Evolutionary conservation across 2,329 filamentous ascomycete genomes (phyloP).

Genomic region (Aureobasidium namibiae): DNA sequence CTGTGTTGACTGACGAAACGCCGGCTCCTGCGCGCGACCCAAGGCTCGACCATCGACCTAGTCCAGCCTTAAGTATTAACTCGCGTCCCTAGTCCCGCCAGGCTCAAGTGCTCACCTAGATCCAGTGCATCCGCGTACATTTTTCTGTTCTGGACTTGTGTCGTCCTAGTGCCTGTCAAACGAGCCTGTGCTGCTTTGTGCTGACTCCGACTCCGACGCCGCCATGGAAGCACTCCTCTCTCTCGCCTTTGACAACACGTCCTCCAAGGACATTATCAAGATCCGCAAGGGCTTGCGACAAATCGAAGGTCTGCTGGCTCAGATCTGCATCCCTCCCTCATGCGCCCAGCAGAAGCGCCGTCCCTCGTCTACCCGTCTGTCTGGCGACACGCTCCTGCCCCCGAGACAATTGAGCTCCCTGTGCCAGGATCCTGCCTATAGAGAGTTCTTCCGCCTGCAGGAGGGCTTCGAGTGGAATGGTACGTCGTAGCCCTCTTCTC

Average conservation of each 20-base stretch:
- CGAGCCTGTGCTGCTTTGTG: slow-evolving; percentile 3
- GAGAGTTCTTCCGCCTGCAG: slow-evolving; percentile 93
- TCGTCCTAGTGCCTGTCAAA: background rate
- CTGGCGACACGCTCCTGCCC: slow-evolving; percentile 15
- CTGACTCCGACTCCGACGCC: background rate
- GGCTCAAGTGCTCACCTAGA: no score
- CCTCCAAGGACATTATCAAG: slow-evolving; percentile 81
- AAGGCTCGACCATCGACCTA: background rate
- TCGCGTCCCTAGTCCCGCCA: no score
- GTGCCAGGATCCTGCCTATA: slow-evolving; percentile 75
- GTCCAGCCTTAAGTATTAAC: no score
- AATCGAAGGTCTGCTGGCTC: slow-evolving; percentile 86
- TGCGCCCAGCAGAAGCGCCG: slow-evolving; percentile 31
- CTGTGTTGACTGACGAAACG: background rate
- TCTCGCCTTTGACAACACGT: slow-evolving; percentile 92
- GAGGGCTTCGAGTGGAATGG: slow-evolving; percentile 97
- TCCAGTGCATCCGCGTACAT: background rate
- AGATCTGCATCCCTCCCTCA: slow-evolving; percentile 70
- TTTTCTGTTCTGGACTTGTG: background rate
- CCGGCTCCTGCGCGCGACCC: background rate
- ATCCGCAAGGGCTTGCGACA: slow-evolving; percentile 90
- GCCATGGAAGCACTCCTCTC: slow-evolving; percentile 85
- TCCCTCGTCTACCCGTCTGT: slow-evolving; percentile 18
- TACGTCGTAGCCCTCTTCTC: slow-evolving; percentile 28
- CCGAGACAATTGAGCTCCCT: slow-evolving; percentile 61